Conservation (phyloP, 2,329 filamentous ascomycete genomes). For the Ilyonectria sp. region DNA sequence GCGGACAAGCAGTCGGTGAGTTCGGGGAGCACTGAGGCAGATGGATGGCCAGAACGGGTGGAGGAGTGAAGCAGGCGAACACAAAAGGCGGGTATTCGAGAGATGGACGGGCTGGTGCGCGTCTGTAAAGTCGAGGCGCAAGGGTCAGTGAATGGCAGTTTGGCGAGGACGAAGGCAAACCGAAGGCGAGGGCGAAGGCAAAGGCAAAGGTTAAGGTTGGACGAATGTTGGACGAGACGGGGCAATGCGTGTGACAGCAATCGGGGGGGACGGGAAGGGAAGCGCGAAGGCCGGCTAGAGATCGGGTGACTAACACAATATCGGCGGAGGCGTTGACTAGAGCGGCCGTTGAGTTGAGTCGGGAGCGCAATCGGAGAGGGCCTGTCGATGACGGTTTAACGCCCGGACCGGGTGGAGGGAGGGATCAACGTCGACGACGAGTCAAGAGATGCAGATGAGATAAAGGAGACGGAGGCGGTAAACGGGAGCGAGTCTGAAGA, state of each 20-base stretch:
- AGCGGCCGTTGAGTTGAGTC: constrained; percentile 41
- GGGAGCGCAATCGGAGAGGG: constrained; percentile 45
- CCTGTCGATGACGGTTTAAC: constrained; percentile 18
- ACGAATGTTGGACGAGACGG: constrained; percentile 26
- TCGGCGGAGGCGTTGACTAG: constrained; percentile 39
- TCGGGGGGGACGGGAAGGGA: constrained; percentile 22
- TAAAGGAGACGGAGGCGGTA: constrained; percentile 34
- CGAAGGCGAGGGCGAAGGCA: constrained; percentile 20
- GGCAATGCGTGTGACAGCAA: constrained; percentile 21
- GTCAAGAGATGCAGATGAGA: constrained; percentile 28
- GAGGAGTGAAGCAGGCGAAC: constrained; percentile 26
- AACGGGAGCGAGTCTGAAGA: constrained; percentile 1
- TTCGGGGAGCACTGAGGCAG: constrained; percentile 38
- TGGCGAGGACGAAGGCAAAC: constrained; percentile 21
- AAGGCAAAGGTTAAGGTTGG: constrained; percentile 13
- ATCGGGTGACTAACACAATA: constrained; percentile 49
- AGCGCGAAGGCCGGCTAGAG: constrained; percentile 31
- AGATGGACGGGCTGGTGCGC: constrained; percentile 43
- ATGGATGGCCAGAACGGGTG: constrained; percentile 12
- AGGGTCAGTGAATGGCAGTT: constrained; percentile 39
- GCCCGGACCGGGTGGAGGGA: constrained; percentile 37
- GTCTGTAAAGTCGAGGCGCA: constrained; percentile 43
- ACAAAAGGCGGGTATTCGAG: constrained; percentile 52
- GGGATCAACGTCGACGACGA: constrained; percentile 23
- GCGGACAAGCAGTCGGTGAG: constrained; percentile 45